Percentiles rank a stretch among this genome's conserved stretches.
Evolutionary conservation across 345 rosid genomes (phyloP).

Genomic region (Pistacia integerrima): DNA sequence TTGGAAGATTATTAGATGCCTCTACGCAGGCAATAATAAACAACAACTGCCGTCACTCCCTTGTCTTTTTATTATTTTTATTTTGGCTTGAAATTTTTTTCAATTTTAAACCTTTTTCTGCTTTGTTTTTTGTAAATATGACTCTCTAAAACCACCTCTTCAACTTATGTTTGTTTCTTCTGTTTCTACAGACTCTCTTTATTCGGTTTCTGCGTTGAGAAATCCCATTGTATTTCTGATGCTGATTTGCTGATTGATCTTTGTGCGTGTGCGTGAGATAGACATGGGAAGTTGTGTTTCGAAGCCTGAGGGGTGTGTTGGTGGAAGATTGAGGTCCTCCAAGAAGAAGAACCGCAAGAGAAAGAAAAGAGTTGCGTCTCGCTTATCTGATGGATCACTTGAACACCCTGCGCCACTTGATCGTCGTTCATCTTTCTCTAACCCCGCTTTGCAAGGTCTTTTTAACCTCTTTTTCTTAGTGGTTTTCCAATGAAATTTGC

Average conservation of each 20-base stretch:
- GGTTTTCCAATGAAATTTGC: not conserved
- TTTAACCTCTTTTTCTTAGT: not conserved
- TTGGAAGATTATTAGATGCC: not conserved
- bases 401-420: conserved; percentile 40
- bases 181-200: not conserved
- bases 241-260: conserved; percentile 25
- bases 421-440: conserved; percentile 55
- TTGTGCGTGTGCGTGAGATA: not conserved
- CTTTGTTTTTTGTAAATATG: no score
- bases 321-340: conserved; percentile 59
- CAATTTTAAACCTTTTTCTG: not conserved
- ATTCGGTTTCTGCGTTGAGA: not conserved
- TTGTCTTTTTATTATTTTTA: not conserved
- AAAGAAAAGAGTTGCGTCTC: conserved; percentile 49
- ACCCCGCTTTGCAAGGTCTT: conserved; percentile 63
- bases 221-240: not conserved
- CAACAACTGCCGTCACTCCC: conserved; percentile 27
- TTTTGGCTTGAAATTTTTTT: not conserved
- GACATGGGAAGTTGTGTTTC: conserved; percentile 88
- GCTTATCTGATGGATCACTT: conserved; percentile 55
- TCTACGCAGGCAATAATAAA: not conserved
- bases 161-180: not conserved
- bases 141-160: no score
- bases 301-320: conserved; percentile 65
- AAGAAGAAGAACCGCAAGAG: conserved; percentile 49